Evolutionary conservation across 2,329 filamentous ascomycete species (phyloP).

Genomic region (Diaporthe sp.): DNA sequence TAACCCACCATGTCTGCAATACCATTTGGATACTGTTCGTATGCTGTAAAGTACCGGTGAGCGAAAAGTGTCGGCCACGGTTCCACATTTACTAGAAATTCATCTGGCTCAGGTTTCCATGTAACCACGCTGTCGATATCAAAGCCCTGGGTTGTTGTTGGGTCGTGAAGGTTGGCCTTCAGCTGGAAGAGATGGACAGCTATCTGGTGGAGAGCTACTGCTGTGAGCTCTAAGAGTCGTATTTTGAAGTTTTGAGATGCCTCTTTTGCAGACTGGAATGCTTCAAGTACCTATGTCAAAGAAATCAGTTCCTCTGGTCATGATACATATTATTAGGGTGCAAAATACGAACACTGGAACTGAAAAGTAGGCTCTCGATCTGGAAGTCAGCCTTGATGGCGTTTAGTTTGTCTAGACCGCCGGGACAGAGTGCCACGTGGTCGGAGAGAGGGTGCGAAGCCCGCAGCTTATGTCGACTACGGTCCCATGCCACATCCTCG

Average conservation of each 20-base stretch:
- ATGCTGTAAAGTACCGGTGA: constrained; percentile 32
- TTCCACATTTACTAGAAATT: not conserved
- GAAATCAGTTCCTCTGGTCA: not conserved
- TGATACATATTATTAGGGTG: not conserved
- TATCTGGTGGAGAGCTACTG: constrained; percentile 40
- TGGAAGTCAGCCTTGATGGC: constrained; percentile 31
- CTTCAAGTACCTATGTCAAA: constrained; percentile 27
- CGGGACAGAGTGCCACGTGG: constrained; percentile 38
- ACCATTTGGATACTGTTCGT: constrained; percentile 42
- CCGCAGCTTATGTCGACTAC: constrained; percentile 7
- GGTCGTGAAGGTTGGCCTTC: constrained; percentile 17
- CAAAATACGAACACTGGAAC: not conserved
- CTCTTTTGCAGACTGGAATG: constrained; percentile 31
- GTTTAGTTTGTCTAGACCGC: constrained; percentile 31
- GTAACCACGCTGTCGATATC: constrained; percentile 33
- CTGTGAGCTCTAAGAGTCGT: constrained; percentile 41
- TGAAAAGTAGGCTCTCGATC: constrained; percentile 3
- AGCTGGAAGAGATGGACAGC: constrained; percentile 38
- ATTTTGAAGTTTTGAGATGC: constrained; percentile 38
- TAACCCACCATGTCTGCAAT: constrained; percentile 43
- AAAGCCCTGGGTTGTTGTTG: constrained; percentile 13
- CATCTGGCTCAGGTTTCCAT: constrained; percentile 19
- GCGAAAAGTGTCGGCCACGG: constrained; percentile 34
- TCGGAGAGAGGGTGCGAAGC: constrained; percentile 33
- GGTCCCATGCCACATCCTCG: constrained; percentile 27